These are phyloP conservation scores for Posidonia oceanica DNA, from an alignment of 116 monocot species.

Conservation along the genomic window DNA sequence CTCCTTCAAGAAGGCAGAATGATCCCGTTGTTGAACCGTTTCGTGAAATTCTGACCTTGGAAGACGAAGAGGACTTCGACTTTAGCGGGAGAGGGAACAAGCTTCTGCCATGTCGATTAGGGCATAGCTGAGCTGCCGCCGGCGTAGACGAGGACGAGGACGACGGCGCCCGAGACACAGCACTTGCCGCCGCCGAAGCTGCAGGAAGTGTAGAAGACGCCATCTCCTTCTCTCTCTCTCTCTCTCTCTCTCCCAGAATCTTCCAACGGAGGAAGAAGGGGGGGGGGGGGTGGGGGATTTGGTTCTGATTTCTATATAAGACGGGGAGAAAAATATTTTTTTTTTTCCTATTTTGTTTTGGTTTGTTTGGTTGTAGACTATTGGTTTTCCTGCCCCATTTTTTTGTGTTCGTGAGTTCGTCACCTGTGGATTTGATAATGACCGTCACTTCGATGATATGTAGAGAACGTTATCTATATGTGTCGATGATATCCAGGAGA, in stretches of 20 bases:
- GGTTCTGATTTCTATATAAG: too few species aligned
- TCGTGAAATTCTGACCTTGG: constrained; percentile 2
- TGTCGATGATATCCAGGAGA: neutral
- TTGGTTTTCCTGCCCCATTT: neutral
- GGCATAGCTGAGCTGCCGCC: neutral
- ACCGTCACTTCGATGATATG: too few species aligned
- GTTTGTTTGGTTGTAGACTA: neutral
- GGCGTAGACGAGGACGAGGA: constrained; percentile 7
- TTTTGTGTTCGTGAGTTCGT: neutral
- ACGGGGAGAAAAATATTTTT: neutral
- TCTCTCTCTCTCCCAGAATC: neutral
- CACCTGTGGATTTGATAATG: too few species aligned
- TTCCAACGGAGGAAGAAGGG: too few species aligned
- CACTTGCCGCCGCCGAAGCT: neutral
- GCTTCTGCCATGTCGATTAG: neutral
- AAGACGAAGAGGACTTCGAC: constrained; percentile 4
- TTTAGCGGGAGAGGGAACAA: constrained; percentile 2
- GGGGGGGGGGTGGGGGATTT: too few species aligned
- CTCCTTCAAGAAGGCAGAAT: neutral
- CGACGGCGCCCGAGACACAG: neutral
- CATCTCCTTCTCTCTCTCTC: constrained; percentile 11
- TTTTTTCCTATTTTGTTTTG: too few species aligned
- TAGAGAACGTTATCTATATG: too few species aligned
- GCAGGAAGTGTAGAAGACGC: constrained; percentile 5
- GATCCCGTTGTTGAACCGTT: neutral